A percentile compares a stretch with the other conserved stretches of the same genome.
These are phyloP conservation scores for Thermomucor indicae-seudaticae DNA, from an alignment of 371 early-diverging fungal species.

Conservation along the genomic window DNA sequence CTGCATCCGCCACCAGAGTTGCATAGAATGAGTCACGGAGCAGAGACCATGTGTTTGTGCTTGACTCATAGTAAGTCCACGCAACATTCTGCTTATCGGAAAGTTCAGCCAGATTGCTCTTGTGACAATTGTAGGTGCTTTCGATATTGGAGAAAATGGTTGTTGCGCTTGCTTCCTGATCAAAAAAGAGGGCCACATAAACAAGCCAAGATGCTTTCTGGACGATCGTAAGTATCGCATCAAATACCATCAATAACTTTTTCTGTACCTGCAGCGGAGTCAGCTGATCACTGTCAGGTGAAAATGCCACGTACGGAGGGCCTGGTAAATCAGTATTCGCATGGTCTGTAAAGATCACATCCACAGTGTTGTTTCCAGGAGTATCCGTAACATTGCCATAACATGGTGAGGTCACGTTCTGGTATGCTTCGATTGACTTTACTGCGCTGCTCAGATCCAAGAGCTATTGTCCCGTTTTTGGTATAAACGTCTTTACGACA, in stretches of 20 bases:
- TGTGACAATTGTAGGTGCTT: constrained; percentile 13
- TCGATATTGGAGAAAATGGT: constrained; percentile 6
- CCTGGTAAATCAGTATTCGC: constrained; percentile 1
- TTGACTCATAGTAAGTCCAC: constrained; percentile 13
- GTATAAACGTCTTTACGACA: neutral
- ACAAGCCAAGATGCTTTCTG: constrained; percentile 24
- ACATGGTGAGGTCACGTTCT: constrained; percentile 19
- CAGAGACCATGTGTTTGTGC: constrained; percentile 11
- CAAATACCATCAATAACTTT: neutral
- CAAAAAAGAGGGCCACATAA: constrained; percentile 14
- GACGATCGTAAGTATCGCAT: neutral
- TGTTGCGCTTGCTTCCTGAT: constrained; percentile 9
- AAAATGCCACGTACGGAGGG: constrained; percentile 10
- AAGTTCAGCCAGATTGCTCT: constrained; percentile 6
- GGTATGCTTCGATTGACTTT: constrained; percentile 4
- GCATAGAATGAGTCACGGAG: constrained; percentile 7
- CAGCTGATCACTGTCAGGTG: constrained; percentile 8
- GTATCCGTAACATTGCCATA: constrained; percentile 7
- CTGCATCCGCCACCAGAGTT: constrained; percentile 11
- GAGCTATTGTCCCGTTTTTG: constrained; percentile 9
- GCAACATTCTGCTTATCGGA: constrained; percentile 9
- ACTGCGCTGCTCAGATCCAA: constrained; percentile 11
- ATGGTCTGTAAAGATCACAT: constrained; percentile 10
- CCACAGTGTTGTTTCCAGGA: constrained; percentile 3
- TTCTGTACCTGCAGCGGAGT: constrained; percentile 14